A percentile compares a stretch with the other conserved stretches of the same genome.
Conservation (phyloP, 495 filamentous ascomycete species). For the Podospora appendiculata region DNA sequence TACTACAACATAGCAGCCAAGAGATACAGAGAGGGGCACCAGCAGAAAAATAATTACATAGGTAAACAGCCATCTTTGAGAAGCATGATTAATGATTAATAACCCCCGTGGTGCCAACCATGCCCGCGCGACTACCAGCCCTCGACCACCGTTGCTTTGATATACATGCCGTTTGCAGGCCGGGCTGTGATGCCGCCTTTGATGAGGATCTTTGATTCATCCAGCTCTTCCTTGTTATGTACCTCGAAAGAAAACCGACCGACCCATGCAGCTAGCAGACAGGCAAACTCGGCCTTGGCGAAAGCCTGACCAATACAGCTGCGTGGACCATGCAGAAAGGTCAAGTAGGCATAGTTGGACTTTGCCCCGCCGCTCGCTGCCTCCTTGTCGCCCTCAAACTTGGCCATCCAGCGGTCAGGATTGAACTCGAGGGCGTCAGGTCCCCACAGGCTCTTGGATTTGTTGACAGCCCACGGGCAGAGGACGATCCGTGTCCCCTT, state of each 20-base stretch:
- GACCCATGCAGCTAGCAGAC: slow-evolving; percentile 66
- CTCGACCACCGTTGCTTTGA: slow-evolving; percentile 51
- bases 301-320: slow-evolving; percentile 64
- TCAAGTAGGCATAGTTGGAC: slow-evolving; percentile 54
- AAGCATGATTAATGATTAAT: no score
- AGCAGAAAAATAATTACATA: no score
- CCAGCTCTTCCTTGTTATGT: slow-evolving; percentile 44
- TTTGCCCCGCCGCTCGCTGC: slow-evolving; percentile 39
- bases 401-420: slow-evolving; percentile 55
- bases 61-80: not conserved
- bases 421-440: slow-evolving; percentile 47
- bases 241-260: slow-evolving; percentile 64
- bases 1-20: no score
- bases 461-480: slow-evolving; percentile 54
- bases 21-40: no score
- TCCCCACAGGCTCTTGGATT: slow-evolving; percentile 48
- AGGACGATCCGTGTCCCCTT: slow-evolving; percentile 50
- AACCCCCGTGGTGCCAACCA: no score
- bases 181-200: slow-evolving; percentile 53
- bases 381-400: slow-evolving; percentile 21
- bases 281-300: slow-evolving; percentile 76
- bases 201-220: slow-evolving; percentile 50
- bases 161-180: slow-evolving; percentile 57
- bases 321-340: slow-evolving; percentile 53
- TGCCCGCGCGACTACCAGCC: slow-evolving; percentile 45